Conservation (phyloP, 495 filamentous ascomycete genomes). For the Penicillium alfredii region DNA sequence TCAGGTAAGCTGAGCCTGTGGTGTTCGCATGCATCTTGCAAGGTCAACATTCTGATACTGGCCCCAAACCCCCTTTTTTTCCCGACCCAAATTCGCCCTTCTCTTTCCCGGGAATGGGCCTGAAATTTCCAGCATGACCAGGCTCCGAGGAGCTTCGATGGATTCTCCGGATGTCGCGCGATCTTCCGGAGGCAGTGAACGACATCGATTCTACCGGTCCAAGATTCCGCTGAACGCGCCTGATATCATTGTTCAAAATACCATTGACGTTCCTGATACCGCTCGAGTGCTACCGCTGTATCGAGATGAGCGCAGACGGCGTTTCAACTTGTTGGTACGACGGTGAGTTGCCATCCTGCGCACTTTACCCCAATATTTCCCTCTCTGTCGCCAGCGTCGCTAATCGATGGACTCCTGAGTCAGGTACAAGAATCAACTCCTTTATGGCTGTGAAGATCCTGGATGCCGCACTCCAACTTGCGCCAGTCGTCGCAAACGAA, state of each 20-base stretch:
- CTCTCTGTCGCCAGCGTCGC: neutral
- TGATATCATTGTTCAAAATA: slow-evolving; percentile 42
- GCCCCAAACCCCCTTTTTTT: neutral
- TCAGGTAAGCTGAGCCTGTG: slow-evolving; percentile 20
- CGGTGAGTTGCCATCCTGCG: slow-evolving; percentile 36
- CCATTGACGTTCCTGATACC: slow-evolving; percentile 42
- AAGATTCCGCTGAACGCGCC: slow-evolving; percentile 47
- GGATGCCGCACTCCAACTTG: slow-evolving; percentile 72
- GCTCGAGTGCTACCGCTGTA: slow-evolving; percentile 42
- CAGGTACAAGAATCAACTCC: slow-evolving; percentile 79
- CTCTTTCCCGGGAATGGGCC: neutral
- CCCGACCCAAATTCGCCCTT: neutral
- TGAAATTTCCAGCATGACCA: slow-evolving; percentile 43
- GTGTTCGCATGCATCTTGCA: neutral
- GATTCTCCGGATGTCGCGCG: slow-evolving; percentile 30
- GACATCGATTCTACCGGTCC: slow-evolving; percentile 29
- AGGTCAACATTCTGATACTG: too few species aligned
- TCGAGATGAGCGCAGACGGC: slow-evolving; percentile 44
- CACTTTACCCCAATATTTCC: too few species aligned
- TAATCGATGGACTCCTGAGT: too few species aligned
- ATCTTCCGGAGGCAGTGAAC: slow-evolving; percentile 22
- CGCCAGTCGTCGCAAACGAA: slow-evolving; percentile 65
- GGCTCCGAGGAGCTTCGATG: slow-evolving; percentile 43
- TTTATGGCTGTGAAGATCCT: slow-evolving; percentile 69
- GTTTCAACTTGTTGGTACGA: slow-evolving; percentile 49